phyloP scores from a whole-genome alignment of 2,329 filamentous ascomycete genomes.

The Trichoderma sp. region DNA sequence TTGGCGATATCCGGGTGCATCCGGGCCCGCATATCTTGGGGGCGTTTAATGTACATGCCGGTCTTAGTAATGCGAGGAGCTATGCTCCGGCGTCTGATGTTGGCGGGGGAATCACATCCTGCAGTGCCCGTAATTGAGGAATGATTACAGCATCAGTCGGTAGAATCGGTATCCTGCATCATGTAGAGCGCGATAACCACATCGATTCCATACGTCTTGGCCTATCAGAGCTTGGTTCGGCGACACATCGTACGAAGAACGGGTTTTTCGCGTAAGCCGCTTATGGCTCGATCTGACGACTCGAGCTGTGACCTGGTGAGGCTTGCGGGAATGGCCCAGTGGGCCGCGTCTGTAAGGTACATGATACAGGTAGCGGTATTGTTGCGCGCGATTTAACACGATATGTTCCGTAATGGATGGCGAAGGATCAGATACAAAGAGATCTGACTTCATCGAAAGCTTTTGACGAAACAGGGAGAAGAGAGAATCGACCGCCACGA shows the following conservation, averaged over 20 bases:
- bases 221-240: not conserved
- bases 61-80: conserved; percentile 1
- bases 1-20: not conserved
- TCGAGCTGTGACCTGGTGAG: conserved; percentile 3
- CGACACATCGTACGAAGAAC: not conserved
- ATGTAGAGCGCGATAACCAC: not conserved
- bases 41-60: not conserved
- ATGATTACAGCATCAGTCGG: no score
- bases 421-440: not conserved
- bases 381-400: not conserved
- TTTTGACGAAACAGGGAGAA: no score
- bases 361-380: not conserved
- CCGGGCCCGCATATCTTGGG: not conserved
- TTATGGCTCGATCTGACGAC: not conserved
- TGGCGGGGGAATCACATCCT: not conserved
- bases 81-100: not conserved
- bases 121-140: not conserved
- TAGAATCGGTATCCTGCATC: not conserved
- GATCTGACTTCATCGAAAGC: not conserved
- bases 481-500: not conserved
- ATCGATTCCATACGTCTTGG: not conserved
- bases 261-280: not conserved
- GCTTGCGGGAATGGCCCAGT: not conserved
- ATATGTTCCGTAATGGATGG: not conserved
- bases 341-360: not conserved